phyloP scores from a whole-genome alignment of 2,329 filamentous ascomycete species.

The Ascochyta koolunga region DNA sequence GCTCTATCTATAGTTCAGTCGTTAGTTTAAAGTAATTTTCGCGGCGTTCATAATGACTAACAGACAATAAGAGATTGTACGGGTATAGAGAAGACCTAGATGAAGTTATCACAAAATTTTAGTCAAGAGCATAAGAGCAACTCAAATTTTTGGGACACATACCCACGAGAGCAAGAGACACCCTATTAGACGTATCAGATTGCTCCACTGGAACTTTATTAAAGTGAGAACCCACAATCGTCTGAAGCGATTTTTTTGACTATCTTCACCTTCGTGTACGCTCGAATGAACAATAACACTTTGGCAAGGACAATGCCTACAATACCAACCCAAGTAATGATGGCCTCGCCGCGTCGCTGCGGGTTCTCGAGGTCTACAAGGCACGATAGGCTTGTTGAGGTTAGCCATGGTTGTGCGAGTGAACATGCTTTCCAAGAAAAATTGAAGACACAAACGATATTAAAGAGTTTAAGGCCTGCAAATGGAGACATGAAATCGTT shows the following conservation, averaged over 20 bases:
- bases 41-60: background rate
- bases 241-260: conserved; percentile 26
- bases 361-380: conserved; percentile 34
- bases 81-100: conserved; percentile 14
- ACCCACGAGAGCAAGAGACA: conserved; percentile 18
- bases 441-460: too few species aligned
- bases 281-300: conserved; percentile 24
- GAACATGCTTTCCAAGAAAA: too few species aligned
- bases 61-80: conserved; percentile 18
- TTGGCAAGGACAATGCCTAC: conserved; percentile 24
- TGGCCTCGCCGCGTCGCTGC: conserved; percentile 19
- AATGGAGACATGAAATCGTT: too few species aligned
- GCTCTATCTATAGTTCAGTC: conserved; percentile 8
- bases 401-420: too few species aligned
- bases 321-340: conserved; percentile 23
- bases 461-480: too few species aligned
- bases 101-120: too few species aligned
- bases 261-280: conserved; percentile 31
- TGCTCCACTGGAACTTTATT: too few species aligned
- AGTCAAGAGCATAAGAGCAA: too few species aligned
- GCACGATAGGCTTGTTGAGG: background rate
- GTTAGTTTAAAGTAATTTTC: background rate
- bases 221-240: conserved; percentile 24
- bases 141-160: too few species aligned
- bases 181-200: conserved; percentile 6